These are phyloP conservation scores for Atkinsonella texensis DNA, from an alignment of 2,329 filamentous ascomycete genomes.

Conservation along the genomic window DNA sequence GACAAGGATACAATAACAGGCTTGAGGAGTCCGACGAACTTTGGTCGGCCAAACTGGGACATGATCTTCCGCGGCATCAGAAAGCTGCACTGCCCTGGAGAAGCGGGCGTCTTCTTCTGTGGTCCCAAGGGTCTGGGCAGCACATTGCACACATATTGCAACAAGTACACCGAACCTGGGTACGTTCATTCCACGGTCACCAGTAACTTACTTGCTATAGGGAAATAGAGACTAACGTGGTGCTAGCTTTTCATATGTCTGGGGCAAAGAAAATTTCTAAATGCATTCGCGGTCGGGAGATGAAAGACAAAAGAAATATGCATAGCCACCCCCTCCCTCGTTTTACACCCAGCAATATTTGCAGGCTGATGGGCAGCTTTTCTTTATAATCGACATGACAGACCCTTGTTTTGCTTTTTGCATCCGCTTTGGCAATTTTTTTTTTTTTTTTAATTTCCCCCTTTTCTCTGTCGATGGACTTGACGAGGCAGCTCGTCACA, in stretches of 20 bases:
- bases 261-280: constrained; percentile 60
- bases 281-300: not conserved
- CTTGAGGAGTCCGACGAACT: constrained; percentile 70
- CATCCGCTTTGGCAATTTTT: not conserved
- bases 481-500: not conserved
- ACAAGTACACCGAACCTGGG: constrained; percentile 76
- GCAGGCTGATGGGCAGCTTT: not conserved
- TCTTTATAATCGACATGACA: not conserved
- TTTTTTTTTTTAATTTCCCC: not conserved
- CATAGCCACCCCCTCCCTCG: not conserved
- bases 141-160: constrained; percentile 69
- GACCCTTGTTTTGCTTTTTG: not conserved
- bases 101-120: constrained; percentile 75
- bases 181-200: constrained; percentile 28
- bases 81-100: constrained; percentile 62
- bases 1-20: constrained; percentile 79
- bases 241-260: constrained; percentile 49
- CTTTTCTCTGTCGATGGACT: not conserved
- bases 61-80: constrained; percentile 78
- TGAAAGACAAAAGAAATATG: not conserved
- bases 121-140: constrained; percentile 71
- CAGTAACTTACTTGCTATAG: constrained; percentile 10
- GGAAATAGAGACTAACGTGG: constrained; percentile 11
- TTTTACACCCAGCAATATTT: constrained; percentile 1
- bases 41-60: constrained; percentile 80